These are phyloP conservation scores for Orychophragmus violaceus DNA, from an alignment of 345 rosid genomes.

Conservation along the genomic window DNA sequence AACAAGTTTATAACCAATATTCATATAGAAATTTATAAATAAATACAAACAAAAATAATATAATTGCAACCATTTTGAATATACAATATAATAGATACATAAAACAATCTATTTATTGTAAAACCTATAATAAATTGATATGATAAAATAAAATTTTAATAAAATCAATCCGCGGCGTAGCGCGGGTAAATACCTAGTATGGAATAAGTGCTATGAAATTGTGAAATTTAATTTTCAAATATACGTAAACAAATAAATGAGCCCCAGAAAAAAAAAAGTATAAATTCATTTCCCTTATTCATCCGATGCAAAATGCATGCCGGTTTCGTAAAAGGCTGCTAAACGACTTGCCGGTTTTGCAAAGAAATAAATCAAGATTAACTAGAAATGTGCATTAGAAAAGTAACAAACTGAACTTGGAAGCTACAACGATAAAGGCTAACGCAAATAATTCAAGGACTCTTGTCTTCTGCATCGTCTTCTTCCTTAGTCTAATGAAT, in stretches of 20 bases:
- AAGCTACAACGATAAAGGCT: background rate
- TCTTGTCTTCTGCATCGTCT: background rate
- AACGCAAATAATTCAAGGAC: background rate
- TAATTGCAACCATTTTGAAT: no score
- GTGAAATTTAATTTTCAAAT: background rate
- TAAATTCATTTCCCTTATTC: background rate
- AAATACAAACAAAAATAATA: no score
- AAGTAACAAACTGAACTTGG: background rate
- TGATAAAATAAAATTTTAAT: no score
- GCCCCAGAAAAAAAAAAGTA: background rate
- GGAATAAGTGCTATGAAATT: background rate
- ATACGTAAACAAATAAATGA: background rate
- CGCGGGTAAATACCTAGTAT: no score
- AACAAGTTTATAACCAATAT: no score
- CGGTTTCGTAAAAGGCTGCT: background rate
- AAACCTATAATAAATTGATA: no score
- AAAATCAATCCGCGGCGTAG: no score
- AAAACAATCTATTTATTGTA: no score
- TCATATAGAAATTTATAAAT: no score
- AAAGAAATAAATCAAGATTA: background rate
- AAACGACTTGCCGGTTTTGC: conserved; percentile 11
- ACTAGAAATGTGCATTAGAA: background rate
- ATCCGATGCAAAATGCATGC: background rate
- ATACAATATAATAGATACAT: no score
- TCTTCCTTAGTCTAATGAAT: conserved; percentile 17